These are phyloP conservation scores for Fusarium equiseti DNA, from an alignment of 2,329 filamentous ascomycete genomes.

Conservation along the genomic window DNA sequence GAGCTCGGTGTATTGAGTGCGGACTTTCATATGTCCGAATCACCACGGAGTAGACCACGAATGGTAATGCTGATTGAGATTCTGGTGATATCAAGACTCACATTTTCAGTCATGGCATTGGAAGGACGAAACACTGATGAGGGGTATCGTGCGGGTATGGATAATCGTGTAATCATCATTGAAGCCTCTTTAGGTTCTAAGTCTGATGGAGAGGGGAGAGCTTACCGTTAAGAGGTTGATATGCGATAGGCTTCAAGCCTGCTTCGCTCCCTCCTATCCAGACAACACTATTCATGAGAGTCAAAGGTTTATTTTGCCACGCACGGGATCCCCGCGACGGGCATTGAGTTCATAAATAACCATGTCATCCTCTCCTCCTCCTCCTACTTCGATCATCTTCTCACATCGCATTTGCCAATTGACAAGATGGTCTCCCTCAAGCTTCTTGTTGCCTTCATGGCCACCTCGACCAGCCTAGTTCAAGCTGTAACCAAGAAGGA, in stretches of 20 bases:
- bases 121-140: background rate
- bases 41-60: rapidly evolving
- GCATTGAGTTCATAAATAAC: background rate
- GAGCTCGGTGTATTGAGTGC: background rate
- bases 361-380: rapidly evolving
- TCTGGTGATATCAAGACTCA: background rate
- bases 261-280: background rate
- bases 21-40: background rate
- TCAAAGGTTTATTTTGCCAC: background rate
- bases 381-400: rapidly evolving
- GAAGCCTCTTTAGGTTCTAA: background rate
- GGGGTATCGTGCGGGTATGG: background rate
- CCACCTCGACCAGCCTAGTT: background rate
- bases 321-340: rapidly evolving
- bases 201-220: background rate
- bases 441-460: background rate
- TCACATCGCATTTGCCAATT: background rate
- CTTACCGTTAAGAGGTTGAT: background rate
- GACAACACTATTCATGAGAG: background rate
- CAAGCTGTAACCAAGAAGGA: background rate
- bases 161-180: background rate
- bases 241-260: background rate
- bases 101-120: background rate
- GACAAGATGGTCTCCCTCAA: background rate
- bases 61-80: background rate